A percentile compares a stretch with the other conserved stretches of the same genome.
phyloP scores from a whole-genome alignment of 768 basidiomycete genomes.

The Auricularia heimuer region DNA sequence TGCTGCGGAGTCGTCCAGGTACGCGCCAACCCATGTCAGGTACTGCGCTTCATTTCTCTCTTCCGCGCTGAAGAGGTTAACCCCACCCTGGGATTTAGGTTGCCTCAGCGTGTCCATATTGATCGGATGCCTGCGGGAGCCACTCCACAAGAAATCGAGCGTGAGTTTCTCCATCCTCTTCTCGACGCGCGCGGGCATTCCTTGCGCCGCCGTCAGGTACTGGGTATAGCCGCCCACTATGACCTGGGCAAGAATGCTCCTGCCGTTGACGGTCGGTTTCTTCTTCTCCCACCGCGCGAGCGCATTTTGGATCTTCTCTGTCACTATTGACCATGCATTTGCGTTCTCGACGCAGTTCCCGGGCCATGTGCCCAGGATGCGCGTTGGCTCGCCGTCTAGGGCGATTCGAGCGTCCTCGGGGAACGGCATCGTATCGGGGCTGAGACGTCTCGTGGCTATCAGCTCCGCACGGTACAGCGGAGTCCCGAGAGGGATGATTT shows the following conservation, averaged over 20 bases:
- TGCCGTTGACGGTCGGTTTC: conserved; percentile 22
- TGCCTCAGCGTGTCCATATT: background rate
- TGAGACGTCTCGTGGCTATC: background rate
- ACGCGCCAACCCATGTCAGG: conserved; percentile 8
- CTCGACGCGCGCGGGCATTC: conserved; percentile 25
- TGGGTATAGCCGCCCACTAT: conserved; percentile 24
- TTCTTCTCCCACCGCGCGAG: conserved; percentile 19
- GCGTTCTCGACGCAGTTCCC: conserved; percentile 19
- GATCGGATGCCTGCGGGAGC: background rate
- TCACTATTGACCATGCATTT: conserved; percentile 17
- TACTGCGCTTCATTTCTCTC: conserved; percentile 12
- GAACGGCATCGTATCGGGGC: background rate
- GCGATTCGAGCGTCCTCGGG: conserved; percentile 18
- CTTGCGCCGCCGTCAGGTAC: conserved; percentile 26
- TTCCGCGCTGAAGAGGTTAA: background rate
- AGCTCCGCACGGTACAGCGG: conserved; percentile 11
- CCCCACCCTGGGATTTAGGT: background rate
- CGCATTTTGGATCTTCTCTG: conserved; percentile 18
- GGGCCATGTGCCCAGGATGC: conserved; percentile 25
- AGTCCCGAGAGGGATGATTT: conserved; percentile 26
- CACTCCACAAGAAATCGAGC: conserved; percentile 20
- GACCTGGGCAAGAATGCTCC: conserved; percentile 18
- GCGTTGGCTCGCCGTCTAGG: conserved; percentile 17
- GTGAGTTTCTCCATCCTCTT: conserved; percentile 14
- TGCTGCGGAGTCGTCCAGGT: background rate